Evolutionary conservation across 768 basidiomycete genomes (phyloP).

Genomic region (Mycena pura): DNA sequence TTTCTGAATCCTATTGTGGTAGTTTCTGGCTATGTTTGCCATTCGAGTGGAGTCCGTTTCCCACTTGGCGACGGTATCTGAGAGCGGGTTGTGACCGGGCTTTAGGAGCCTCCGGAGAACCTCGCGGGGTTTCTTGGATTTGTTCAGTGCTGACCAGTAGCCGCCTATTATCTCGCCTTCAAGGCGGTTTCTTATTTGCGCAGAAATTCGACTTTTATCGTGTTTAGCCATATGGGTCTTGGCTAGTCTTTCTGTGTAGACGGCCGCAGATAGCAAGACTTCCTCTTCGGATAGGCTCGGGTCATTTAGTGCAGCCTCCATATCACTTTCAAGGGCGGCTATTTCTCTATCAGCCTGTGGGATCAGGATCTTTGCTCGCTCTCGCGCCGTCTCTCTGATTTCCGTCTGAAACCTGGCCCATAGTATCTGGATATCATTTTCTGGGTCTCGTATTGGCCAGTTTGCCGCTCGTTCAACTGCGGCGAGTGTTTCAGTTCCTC

Average conservation of each 20-base stretch:
- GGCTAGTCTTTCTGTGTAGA: background rate
- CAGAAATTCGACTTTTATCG: background rate
- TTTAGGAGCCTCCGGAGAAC: background rate
- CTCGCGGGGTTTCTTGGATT: background rate
- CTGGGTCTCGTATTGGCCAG: background rate
- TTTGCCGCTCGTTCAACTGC: slow-evolving; percentile 25
- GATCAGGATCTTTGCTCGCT: background rate
- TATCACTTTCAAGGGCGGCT: background rate
- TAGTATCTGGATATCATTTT: background rate
- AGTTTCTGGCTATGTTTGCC: slow-evolving; percentile 2
- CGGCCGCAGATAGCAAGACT: background rate
- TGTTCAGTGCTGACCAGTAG: slow-evolving; percentile 4
- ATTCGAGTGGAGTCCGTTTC: background rate
- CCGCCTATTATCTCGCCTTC: slow-evolving; percentile 5
- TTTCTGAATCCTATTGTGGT: slow-evolving; percentile 1
- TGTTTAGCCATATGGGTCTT: background rate
- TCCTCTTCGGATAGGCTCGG: background rate
- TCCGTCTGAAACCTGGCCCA: background rate
- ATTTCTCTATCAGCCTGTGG: slow-evolving; percentile 1
- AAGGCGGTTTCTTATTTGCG: background rate
- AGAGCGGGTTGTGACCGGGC: background rate
- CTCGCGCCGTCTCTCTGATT: background rate
- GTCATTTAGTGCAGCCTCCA: background rate
- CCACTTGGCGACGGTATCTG: background rate
- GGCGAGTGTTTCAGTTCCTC: slow-evolving; percentile 32